phyloP scores from a whole-genome alignment of 768 basidiomycete species.

The Phaeotremella skinneri region DNA sequence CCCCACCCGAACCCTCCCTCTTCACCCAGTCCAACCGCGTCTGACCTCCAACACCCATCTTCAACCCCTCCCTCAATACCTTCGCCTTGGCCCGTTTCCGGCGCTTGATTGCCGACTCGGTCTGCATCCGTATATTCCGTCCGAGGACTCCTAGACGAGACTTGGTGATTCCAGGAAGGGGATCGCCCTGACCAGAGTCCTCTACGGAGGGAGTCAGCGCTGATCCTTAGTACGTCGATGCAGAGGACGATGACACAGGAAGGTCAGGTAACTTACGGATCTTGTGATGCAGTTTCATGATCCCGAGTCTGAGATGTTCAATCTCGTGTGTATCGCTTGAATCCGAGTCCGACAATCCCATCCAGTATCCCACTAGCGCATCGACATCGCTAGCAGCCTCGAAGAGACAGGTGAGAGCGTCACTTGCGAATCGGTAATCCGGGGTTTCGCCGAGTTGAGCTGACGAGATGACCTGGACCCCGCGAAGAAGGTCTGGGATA shows the following conservation, averaged over 20 bases:
- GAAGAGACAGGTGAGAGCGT: conserved; percentile 14
- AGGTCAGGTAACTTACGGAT: conserved; percentile 23
- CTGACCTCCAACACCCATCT: conserved; percentile 27
- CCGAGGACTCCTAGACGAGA: conserved; percentile 22
- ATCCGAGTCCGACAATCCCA: not conserved
- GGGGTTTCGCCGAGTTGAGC: not conserved
- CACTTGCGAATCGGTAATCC: not conserved
- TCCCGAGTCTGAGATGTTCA: not conserved
- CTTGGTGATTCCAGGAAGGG: conserved; percentile 19
- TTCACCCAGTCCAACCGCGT: conserved; percentile 8
- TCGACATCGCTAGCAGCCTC: conserved; percentile 17
- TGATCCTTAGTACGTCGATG: not conserved
- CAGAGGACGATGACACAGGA: not conserved
- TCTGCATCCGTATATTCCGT: conserved; percentile 11
- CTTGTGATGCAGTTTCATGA: conserved; percentile 8
- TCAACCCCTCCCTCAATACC: conserved; percentile 19
- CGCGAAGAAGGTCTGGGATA: conserved; percentile 3
- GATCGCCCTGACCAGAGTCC: conserved; percentile 12
- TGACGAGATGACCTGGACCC: not conserved
- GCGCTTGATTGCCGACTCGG: conserved; percentile 13
- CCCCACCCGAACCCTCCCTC: not conserved
- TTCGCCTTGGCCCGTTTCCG: conserved; percentile 5
- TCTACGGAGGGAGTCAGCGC: not conserved
- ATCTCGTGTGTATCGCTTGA: conserved; percentile 10
- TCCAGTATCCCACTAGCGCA: conserved; percentile 8